Evolutionary conservation across 176 grass and related monocot genomes (phyloP).

Genomic region (Avena eriantha): DNA sequence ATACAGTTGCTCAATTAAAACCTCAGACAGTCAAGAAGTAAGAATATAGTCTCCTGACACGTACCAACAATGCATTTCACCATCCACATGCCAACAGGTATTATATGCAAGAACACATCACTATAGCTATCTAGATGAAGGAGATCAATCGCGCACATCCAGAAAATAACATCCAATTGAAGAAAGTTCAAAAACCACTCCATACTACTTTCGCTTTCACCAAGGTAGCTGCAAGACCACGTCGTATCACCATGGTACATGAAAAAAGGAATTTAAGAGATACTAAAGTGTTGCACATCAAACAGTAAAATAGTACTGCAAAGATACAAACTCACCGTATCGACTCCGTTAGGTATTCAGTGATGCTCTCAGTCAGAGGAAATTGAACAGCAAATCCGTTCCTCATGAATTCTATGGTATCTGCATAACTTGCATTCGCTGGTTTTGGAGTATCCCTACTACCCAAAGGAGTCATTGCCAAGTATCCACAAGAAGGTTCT

Average conservation of each 20-base stretch:
- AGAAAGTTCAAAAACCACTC: background rate
- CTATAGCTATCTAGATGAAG: too few species aligned
- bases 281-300: background rate
- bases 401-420: conserved; percentile 14
- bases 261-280: background rate
- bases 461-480: conserved; percentile 38
- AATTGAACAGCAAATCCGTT: background rate
- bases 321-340: background rate
- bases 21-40: too few species aligned
- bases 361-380: background rate
- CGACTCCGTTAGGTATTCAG: background rate
- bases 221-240: background rate
- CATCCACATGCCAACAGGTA: too few species aligned
- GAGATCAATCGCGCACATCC: background rate
- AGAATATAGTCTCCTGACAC: too few species aligned
- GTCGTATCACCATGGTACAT: too few species aligned
- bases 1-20: too few species aligned
- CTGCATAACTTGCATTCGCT: conserved; percentile 3
- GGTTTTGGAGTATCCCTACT: fast-evolving
- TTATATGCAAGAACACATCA: too few species aligned
- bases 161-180: background rate
- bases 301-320: background rate
- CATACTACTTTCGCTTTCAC: background rate
- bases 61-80: too few species aligned
- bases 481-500: conserved; percentile 41